A percentile compares a stretch with the other conserved stretches of the same genome.
Conservation (phyloP, 441 rosid species). For the Breynia disticha region DNA sequence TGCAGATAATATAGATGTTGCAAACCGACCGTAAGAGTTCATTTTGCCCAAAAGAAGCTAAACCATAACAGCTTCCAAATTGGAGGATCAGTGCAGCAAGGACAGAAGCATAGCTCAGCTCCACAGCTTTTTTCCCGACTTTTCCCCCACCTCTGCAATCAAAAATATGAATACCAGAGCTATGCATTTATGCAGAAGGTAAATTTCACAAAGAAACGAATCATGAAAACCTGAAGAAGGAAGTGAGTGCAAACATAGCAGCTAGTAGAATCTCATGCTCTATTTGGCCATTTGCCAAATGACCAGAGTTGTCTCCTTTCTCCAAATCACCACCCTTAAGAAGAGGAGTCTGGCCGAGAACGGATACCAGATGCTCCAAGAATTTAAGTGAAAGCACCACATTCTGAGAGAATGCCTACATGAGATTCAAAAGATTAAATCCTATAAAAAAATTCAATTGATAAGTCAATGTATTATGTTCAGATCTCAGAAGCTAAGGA, state of each 20-base stretch:
- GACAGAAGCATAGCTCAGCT: constrained; percentile 83
- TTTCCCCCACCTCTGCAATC: constrained; percentile 90
- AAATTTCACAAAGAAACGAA: constrained; percentile 15
- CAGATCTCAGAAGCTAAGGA: neutral
- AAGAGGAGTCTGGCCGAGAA: constrained; percentile 50
- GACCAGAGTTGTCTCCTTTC: constrained; percentile 49
- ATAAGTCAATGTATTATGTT: no score
- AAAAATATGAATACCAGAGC: constrained; percentile 20
- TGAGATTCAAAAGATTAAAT: constrained; percentile 4
- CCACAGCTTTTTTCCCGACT: constrained; percentile 90
- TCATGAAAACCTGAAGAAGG: constrained; percentile 74
- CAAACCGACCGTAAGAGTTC: constrained; percentile 72
- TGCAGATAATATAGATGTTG: constrained; percentile 6
- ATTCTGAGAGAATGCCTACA: constrained; percentile 89
- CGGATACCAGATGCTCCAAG: constrained; percentile 75
- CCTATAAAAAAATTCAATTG: constrained; percentile 1
- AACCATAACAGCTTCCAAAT: constrained; percentile 91
- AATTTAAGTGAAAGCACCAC: constrained; percentile 60
- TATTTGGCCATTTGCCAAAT: constrained; percentile 38
- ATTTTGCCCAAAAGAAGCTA: constrained; percentile 73
- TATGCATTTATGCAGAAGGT: constrained; percentile 14
- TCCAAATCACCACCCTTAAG: constrained; percentile 47
- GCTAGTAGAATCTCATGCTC: constrained; percentile 76
- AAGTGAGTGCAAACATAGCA: constrained; percentile 84
- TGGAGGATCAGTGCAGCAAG: constrained; percentile 87